phyloP scores from a whole-genome alignment of 2,329 filamentous ascomycete species.

The Claviceps pazoutovae region DNA sequence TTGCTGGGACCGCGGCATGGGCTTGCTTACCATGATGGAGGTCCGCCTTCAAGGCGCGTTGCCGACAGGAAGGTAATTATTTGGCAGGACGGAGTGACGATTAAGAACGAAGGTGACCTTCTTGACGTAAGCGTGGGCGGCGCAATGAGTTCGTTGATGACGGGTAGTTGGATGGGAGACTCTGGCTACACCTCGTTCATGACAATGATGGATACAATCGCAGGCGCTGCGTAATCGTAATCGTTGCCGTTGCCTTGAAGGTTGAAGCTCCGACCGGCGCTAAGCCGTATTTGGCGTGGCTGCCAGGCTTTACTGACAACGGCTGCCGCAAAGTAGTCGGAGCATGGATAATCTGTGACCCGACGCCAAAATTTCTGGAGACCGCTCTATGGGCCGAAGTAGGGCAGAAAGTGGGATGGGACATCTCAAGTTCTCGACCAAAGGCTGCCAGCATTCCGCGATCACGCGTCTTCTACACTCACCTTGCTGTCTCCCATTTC shows the following conservation, averaged over 20 bases:
- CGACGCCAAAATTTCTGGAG: slow-evolving; percentile 27
- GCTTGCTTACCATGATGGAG: slow-evolving; percentile 27
- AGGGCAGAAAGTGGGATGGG: slow-evolving; percentile 29
- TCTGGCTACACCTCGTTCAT: neutral
- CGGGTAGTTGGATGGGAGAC: neutral
- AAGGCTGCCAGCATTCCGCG: slow-evolving; percentile 16
- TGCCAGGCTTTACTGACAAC: slow-evolving; percentile 4
- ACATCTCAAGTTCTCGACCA: slow-evolving; percentile 22
- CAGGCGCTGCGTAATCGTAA: slow-evolving; percentile 15
- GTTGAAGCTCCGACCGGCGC: slow-evolving; percentile 17
- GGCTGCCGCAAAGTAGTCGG: slow-evolving; percentile 11
- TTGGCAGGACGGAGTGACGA: neutral
- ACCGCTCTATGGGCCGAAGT: slow-evolving; percentile 18
- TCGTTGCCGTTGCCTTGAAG: slow-evolving; percentile 23
- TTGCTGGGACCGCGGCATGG: neutral
- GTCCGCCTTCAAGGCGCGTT: slow-evolving; percentile 16
- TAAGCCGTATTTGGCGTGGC: slow-evolving; percentile 11
- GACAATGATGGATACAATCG: too few relatives aligned
- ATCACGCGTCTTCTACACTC: slow-evolving; percentile 11
- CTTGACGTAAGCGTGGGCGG: neutral
- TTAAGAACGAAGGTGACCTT: too few relatives aligned
- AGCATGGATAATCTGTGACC: slow-evolving; percentile 26
- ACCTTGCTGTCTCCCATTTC: slow-evolving; percentile 18
- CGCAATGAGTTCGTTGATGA: neutral
- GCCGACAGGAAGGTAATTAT: slow-evolving; percentile 3